Evolutionary conservation across 306 rosid genomes (phyloP).

Genomic region (barrel medic (Medicago truncatula)): DNA sequence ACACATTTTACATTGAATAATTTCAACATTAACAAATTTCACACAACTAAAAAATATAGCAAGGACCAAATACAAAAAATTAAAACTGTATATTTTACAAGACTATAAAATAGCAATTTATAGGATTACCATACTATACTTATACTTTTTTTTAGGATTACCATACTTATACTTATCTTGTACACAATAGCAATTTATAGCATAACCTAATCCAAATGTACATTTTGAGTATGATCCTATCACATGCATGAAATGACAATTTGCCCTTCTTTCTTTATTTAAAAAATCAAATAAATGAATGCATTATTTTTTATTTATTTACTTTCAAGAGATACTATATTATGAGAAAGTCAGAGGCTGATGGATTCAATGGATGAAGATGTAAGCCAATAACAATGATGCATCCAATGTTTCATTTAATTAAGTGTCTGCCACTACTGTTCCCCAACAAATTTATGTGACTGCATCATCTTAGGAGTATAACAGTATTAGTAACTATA

Average conservation of each 20-base stretch:
- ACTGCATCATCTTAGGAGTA: slow-evolving; percentile 42
- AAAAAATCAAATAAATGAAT: neutral
- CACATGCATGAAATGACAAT: neutral
- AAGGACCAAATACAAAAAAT: too few species aligned
- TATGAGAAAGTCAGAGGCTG: slow-evolving; percentile 27
- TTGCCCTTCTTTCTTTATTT: slow-evolving; percentile 8
- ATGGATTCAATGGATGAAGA: slow-evolving; percentile 45
- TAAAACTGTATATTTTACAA: too few species aligned
- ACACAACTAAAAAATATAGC: too few species aligned
- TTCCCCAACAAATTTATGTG: slow-evolving; percentile 47
- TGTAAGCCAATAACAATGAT: neutral
- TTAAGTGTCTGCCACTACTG: slow-evolving; percentile 46
- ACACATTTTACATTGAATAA: too few species aligned
- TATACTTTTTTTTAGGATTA: too few species aligned
- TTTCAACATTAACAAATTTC: too few species aligned
- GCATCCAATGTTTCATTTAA: slow-evolving; percentile 34
- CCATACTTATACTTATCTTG: neutral
- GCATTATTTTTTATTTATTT: neutral
- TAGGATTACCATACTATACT: too few species aligned
- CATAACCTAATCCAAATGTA: slow-evolving; percentile 34
- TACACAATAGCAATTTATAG: neutral
- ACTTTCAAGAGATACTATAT: slow-evolving; percentile 11
- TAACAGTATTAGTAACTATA: slow-evolving; percentile 35
- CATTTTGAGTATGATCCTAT: slow-evolving; percentile 3
- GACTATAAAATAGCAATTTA: too few species aligned